Base-by-base conservation (phyloP, 768 basidiomycete species). In the Mycena crocata region DNA sequence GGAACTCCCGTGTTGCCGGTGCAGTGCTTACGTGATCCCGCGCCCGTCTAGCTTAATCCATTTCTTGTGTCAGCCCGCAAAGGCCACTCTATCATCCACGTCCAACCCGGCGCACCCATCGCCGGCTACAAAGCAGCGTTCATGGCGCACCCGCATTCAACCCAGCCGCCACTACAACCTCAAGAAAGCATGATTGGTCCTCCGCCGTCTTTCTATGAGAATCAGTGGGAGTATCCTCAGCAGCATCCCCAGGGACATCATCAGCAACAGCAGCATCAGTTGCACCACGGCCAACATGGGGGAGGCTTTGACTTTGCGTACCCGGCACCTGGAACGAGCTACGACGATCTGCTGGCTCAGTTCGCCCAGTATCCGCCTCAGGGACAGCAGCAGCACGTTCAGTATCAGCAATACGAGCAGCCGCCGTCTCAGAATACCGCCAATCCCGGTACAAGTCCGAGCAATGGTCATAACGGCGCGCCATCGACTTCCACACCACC, bases 171-270 rank as follows among this genome's bases (percentile, higher is more conserved):
- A 40, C 39, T 40, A 39, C 35, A n/a, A 39, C 49, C 26, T 78
- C 17, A 57, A 42, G n/a, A n/a, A n/a, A n/a, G n/a, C 42, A 89
- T 89, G 88, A 89, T 89, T 67, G 84, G 85, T 39, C 82, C 87
- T 19, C 79, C 81, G 0, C 80, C 86, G 12, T 82, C 86, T 9
- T 87, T 87, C 70, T 89, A 88, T 72, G 86, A 84, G 26, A 10
- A 48, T 8, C 32, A 35, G 2, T 52, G 51, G 23, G 39, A 56
- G 8, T 42, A 56, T 23, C 54, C 19, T 19, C 46, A 54, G 32
- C 62, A 57, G 17, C 62, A 49, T 19, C 34, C 37, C 28, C 55
- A 57, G 28, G 55, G 73, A 39, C 64, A 62, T 64, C 71, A 71
- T 34, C 73, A 66, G 17, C 70, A 54, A 5, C 72, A 70, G 44